Evolutionary conservation across 371 early-diverging fungal genomes (phyloP).

Genomic region (Mortierella sp.): DNA sequence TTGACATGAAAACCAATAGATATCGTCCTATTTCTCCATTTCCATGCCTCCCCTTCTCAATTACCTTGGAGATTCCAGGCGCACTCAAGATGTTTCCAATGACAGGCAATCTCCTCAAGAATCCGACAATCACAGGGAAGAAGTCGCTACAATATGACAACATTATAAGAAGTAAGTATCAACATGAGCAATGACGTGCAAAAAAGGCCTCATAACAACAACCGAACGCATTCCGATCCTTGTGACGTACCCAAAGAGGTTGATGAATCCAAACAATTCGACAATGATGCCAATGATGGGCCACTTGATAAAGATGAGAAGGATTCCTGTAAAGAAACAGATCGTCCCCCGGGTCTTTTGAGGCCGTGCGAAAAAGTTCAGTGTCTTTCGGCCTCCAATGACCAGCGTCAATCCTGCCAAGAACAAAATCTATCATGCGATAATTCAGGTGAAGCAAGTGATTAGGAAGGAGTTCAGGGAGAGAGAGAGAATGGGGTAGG

Average conservation of each 20-base stretch:
- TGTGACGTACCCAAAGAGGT: slow-evolving; percentile 91
- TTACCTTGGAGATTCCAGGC: slow-evolving; percentile 86
- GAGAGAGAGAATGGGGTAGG: not conserved
- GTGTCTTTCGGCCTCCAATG: slow-evolving; percentile 89
- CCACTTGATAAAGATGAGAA: slow-evolving; percentile 90
- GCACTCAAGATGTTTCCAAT: slow-evolving; percentile 89
- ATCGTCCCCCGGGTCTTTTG: slow-evolving; percentile 92
- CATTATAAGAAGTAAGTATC: not conserved
- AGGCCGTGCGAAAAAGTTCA: slow-evolving; percentile 85
- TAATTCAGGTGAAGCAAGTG: not conserved
- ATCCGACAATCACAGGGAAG: slow-evolving; percentile 93
- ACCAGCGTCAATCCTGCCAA: slow-evolving; percentile 89
- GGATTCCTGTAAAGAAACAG: slow-evolving; percentile 93
- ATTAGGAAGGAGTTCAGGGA: not conserved
- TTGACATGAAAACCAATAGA: not conserved
- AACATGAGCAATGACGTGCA: not conserved
- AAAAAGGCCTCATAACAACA: not conserved
- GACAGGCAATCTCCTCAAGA: slow-evolving; percentile 89
- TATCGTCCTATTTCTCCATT: not conserved
- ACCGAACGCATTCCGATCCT: not conserved
- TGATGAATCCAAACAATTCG: slow-evolving; percentile 95
- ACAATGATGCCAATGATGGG: slow-evolving; percentile 92
- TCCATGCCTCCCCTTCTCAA: not conserved
- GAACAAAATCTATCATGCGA: slow-evolving; percentile 83
- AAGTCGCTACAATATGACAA: slow-evolving; percentile 80